phyloP scores from a whole-genome alignment of 768 basidiomycete species.

The Mycena kentingensis region DNA sequence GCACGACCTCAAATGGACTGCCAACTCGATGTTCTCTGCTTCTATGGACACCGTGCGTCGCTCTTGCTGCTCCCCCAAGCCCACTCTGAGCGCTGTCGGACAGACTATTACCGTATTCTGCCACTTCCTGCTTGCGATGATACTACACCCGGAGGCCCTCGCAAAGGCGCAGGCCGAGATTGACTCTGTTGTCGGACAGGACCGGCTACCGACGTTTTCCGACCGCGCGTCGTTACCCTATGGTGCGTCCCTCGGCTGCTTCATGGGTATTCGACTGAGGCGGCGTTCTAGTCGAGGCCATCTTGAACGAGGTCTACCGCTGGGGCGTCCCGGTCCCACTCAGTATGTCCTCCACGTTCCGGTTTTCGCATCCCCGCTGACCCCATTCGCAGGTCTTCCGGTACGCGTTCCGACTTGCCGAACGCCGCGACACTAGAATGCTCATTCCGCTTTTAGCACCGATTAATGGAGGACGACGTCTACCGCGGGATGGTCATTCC shows the following conservation, averaged over 20 bases:
- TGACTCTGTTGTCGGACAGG: constrained; percentile 56
- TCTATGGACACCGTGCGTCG: constrained; percentile 63
- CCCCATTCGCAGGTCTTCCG: constrained; percentile 49
- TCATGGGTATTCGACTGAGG: background rate
- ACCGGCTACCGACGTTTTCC: constrained; percentile 59
- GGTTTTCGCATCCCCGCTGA: background rate
- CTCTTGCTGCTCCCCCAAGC: background rate
- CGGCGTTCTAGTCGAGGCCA: constrained; percentile 42
- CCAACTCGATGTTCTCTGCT: constrained; percentile 79
- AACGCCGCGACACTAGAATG: too few relatives aligned
- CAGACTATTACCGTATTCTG: constrained; percentile 58
- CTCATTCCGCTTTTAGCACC: too few relatives aligned
- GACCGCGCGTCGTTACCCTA: constrained; percentile 62
- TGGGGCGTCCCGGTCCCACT: constrained; percentile 63
- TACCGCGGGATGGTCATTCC: constrained; percentile 61
- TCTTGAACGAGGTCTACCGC: constrained; percentile 57
- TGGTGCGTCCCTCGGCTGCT: constrained; percentile 31
- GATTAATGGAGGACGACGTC: constrained; percentile 65
- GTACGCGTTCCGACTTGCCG: too few relatives aligned
- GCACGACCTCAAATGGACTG: constrained; percentile 76
- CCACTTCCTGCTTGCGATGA: constrained; percentile 70
- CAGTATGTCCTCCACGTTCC: constrained; percentile 39
- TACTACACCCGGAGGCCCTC: constrained; percentile 57
- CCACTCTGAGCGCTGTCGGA: constrained; percentile 9
- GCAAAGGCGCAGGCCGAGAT: constrained; percentile 66